These are phyloP conservation scores for Sanghuangporus weigelae DNA, from an alignment of 1,284 basidiomycete genomes.

Conservation along the genomic window DNA sequence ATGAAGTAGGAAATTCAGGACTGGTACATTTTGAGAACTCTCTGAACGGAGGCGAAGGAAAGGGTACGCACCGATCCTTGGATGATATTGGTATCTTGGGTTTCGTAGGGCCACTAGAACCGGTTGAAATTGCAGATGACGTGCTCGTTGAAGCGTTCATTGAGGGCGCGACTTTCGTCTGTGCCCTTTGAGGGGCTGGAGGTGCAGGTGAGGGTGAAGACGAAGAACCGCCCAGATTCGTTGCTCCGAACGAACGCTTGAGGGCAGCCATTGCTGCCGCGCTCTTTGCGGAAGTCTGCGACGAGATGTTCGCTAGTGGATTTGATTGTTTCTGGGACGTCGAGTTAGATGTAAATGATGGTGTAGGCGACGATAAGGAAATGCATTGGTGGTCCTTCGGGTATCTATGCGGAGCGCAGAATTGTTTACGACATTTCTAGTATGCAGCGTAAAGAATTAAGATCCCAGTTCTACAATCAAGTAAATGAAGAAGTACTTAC, in stretches of 20 bases:
- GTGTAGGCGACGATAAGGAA: not conserved
- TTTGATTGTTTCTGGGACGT: not conserved
- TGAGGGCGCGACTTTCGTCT: not conserved
- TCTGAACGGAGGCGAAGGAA: constrained; percentile 1
- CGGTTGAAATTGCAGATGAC: not conserved
- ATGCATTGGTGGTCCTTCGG: constrained; percentile 10
- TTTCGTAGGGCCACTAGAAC: not conserved
- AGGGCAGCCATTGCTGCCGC: constrained; percentile 16
- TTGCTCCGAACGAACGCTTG: constrained; percentile 9
- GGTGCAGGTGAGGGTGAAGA: not conserved
- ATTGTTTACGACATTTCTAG: constrained; percentile 15
- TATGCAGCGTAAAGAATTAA: not conserved
- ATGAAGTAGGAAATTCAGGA: not conserved
- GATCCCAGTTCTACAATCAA: not conserved
- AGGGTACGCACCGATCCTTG: constrained; percentile 13
- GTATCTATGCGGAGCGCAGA: constrained; percentile 16
- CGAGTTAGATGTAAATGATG: not conserved
- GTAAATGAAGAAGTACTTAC: constrained; percentile 40
- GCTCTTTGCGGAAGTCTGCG: constrained; percentile 12
- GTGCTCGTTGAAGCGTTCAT: not conserved
- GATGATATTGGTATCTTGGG: constrained; percentile 8
- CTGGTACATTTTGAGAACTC: constrained; percentile 19
- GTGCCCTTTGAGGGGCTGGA: not conserved
- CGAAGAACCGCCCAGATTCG: not conserved
- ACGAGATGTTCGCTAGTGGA: not conserved